Conservation (phyloP, 1,284 basidiomycete genomes). For the Pholiota adiposa region DNA sequence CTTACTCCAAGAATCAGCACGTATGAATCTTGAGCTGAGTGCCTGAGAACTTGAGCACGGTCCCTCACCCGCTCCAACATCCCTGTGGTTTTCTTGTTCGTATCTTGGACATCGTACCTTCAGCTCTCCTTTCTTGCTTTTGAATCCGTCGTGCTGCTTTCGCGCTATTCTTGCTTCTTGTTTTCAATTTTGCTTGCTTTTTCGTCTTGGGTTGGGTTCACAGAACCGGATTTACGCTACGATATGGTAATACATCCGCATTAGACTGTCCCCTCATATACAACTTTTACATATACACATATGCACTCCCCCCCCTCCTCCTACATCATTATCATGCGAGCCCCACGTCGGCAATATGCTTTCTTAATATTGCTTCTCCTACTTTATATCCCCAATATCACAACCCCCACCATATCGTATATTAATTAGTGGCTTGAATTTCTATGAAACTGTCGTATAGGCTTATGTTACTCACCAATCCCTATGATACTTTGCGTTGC, state of each 20-base stretch:
- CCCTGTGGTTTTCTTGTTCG: neutral
- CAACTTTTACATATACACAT: slow-evolving; percentile 1
- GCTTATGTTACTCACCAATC: slow-evolving; percentile 53
- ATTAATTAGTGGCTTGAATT: neutral
- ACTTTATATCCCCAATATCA: slow-evolving; percentile 38
- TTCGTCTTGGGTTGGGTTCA: neutral
- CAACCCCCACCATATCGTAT: slow-evolving; percentile 4
- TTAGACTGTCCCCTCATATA: neutral
- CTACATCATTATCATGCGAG: slow-evolving; percentile 40
- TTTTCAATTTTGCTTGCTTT: neutral
- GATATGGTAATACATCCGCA: slow-evolving; percentile 12
- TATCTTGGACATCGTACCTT: too few relatives aligned
- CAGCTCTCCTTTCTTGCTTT: neutral
- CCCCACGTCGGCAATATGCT: slow-evolving; percentile 58
- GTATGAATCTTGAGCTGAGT: slow-evolving; percentile 27
- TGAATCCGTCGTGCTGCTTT: neutral
- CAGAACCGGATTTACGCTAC: too few relatives aligned
- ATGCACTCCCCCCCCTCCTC: neutral
- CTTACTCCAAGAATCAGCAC: slow-evolving; percentile 40
- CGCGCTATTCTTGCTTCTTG: neutral
- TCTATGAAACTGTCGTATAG: neutral
- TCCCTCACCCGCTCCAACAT: too few relatives aligned
- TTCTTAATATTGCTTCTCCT: slow-evolving; percentile 67
- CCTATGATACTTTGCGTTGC: slow-evolving; percentile 77
- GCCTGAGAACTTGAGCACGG: neutral